Evolutionary conservation across 805 yeast genomes (phyloP).

Genomic region (Debaryomyces castellii): DNA sequence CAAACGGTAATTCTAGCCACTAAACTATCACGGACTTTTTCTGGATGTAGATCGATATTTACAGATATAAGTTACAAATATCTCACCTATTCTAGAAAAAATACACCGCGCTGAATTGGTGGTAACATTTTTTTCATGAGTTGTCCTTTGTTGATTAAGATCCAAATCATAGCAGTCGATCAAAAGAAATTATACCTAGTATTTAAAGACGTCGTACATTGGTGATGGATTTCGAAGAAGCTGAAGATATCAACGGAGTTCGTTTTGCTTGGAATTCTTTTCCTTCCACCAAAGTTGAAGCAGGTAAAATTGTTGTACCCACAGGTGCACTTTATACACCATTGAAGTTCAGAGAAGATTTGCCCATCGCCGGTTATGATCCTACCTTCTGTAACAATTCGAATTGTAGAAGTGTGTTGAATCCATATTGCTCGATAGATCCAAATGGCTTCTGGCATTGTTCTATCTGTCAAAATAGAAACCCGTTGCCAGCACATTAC

Average conservation of each 20-base stretch:
- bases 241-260: constrained; percentile 46
- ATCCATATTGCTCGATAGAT: constrained; percentile 84
- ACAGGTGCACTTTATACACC: constrained; percentile 96
- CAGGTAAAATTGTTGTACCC: constrained; percentile 89
- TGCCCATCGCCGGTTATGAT: constrained; percentile 79
- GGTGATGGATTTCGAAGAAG: constrained; percentile 40
- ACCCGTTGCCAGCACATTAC: constrained; percentile 80
- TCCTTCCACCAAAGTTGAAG: constrained; percentile 87
- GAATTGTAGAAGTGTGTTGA: constrained; percentile 80
- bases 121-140: constrained; percentile 3
- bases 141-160: constrained; percentile 5
- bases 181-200: not conserved
- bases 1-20: constrained; percentile 11
- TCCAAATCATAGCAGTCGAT: not conserved
- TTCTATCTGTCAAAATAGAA: constrained; percentile 76
- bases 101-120: not conserved
- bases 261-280: constrained; percentile 62
- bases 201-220: not conserved
- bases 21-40: constrained; percentile 9
- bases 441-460: constrained; percentile 83
- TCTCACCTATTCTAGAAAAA: not conserved
- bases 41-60: too few species aligned
- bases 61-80: too few species aligned
- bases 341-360: constrained; percentile 70
- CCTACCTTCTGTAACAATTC: constrained; percentile 63